phyloP scores from a whole-genome alignment of 176 grass and related monocot species.

The Lolium perenne region DNA sequence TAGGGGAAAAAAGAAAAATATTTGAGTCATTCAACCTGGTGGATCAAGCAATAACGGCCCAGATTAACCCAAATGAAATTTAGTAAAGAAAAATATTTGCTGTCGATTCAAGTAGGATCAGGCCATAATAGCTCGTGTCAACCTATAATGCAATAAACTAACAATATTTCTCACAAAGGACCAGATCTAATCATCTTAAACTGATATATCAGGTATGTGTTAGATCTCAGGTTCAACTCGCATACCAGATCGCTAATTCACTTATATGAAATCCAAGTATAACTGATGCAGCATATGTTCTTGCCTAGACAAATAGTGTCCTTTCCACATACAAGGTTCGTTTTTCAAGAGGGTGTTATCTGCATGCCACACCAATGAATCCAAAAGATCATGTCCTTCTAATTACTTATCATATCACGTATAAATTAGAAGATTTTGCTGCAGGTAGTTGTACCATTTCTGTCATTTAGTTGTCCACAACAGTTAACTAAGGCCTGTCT shows the following conservation, averaged over 20 bases:
- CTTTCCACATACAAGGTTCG: background rate
- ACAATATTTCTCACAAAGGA: background rate
- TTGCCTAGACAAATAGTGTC: background rate
- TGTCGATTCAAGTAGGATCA: background rate
- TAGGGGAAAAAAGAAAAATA: background rate
- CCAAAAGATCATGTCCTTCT: background rate
- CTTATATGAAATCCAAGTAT: background rate
- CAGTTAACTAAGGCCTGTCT: constrained; percentile 19
- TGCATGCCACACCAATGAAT: background rate
- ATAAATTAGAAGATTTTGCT: constrained; percentile 31
- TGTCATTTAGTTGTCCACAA: background rate
- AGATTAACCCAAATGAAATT: background rate
- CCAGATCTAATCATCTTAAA: background rate
- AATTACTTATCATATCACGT: background rate
- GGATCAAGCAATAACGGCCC: background rate
- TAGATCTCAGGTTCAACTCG: background rate
- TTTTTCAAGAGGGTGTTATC: background rate
- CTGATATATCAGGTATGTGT: background rate
- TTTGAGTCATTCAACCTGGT: background rate
- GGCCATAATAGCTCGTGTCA: background rate
- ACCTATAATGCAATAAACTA: background rate
- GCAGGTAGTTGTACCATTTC: constrained; percentile 22
- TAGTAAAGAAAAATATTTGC: background rate
- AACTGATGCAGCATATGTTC: background rate
- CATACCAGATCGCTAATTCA: background rate